Conservation (phyloP, 768 basidiomycete species). For the Lactifluus pinguis region DNA sequence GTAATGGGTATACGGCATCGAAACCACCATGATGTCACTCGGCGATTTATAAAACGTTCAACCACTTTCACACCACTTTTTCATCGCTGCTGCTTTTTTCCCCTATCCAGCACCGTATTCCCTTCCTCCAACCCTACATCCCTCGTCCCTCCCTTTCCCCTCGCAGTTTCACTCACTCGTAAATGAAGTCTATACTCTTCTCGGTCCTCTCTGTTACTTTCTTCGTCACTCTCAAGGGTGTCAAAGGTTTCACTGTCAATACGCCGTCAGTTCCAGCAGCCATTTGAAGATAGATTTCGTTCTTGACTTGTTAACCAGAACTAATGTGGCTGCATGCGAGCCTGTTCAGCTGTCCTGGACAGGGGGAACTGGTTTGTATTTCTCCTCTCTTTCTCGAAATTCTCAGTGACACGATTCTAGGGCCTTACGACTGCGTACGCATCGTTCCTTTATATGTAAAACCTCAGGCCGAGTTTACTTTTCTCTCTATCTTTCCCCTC, state of each 20-base stretch:
- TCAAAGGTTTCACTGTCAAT: too few species aligned
- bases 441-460: not conserved
- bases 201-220: too few species aligned
- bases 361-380: conserved; percentile 39
- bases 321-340: conserved; percentile 43
- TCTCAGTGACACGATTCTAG: conserved; percentile 6
- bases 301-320: too few species aligned
- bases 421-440: conserved; percentile 39
- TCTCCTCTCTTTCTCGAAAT: not conserved
- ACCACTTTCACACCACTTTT: not conserved
- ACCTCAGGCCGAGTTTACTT: not conserved
- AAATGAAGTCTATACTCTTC: conserved; percentile 39
- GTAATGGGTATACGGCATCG: too few species aligned
- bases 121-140: conserved; percentile 24
- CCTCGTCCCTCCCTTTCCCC: conserved; percentile 21
- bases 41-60: not conserved
- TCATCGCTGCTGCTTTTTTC: conserved; percentile 20
- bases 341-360: conserved; percentile 45
- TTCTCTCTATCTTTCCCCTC: not conserved
- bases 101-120: conserved; percentile 24
- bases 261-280: too few species aligned
- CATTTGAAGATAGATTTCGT: too few species aligned
- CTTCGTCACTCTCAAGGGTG: too few species aligned
- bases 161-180: conserved; percentile 22
- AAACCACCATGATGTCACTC: too few species aligned